Conservation (phyloP, 2,329 filamentous ascomycete species). For the Colletotrichum lini region DNA sequence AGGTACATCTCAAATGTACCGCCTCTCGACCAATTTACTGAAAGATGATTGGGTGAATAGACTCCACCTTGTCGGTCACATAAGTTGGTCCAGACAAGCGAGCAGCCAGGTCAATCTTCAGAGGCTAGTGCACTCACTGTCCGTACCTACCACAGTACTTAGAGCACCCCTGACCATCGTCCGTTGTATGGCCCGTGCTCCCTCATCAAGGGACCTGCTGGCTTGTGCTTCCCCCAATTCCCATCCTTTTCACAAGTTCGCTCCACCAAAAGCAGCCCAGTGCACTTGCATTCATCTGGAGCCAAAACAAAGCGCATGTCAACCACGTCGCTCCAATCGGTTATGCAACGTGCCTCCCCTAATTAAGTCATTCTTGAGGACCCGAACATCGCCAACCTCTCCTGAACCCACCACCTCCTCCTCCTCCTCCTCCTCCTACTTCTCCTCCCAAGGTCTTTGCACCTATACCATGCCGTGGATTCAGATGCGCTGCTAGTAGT, state of each 20-base stretch:
- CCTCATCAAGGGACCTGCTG: constrained; percentile 22
- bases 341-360: constrained; percentile 41
- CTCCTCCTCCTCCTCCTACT: neutral
- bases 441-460: constrained; percentile 18
- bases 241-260: neutral
- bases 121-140: neutral
- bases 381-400: constrained; percentile 35
- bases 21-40: neutral
- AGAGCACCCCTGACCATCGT: constrained; percentile 8
- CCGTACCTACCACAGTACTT: no score
- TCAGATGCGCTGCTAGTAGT: constrained; percentile 39
- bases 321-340: constrained; percentile 36
- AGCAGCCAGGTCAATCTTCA: constrained; percentile 1
- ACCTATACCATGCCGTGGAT: constrained; percentile 29
- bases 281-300: constrained; percentile 13
- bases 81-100: constrained; percentile 11
- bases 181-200: constrained; percentile 28
- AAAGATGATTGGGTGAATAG: constrained; percentile 5
- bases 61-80: constrained; percentile 10
- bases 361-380: constrained; percentile 33
- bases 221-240: constrained; percentile 12
- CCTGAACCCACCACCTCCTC: neutral
- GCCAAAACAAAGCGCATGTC: constrained; percentile 31
- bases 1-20: constrained; percentile 34
- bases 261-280: constrained; percentile 6